Evolutionary conservation across 2,329 filamentous ascomycete species (phyloP), one percentile per base, ranked within the genome.

Genomic region (Microascus cirrosus): DNA sequence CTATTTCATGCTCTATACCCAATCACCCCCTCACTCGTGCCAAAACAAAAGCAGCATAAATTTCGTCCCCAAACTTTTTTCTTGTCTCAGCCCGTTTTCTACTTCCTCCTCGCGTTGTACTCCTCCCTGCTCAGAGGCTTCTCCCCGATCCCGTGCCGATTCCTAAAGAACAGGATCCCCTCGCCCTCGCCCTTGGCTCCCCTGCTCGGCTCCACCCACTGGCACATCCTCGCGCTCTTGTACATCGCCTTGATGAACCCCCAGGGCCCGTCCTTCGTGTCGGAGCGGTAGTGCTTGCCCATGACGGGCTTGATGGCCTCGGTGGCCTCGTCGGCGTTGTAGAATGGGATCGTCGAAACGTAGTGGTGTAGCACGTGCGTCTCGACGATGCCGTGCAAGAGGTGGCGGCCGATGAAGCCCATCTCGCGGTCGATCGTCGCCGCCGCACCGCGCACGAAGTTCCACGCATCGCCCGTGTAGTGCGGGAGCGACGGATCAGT

Each of bases 331-430:
- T 79, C 75, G 24, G 80, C 80, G 63, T 82, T 73, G 72, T 85
- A 85, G 68, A 62, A 62, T 62, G 93, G 93, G 64, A 97, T 97
- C 68, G 85, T 90, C 75, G 88, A 93, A 71, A 97, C 84, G 74
- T 96, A 97, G 82, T 97, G 93, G 80, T 97, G 93, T 61, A 96
- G 88, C 60, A 97, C 93, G 76, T 97, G 93, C 54, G 93, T 96
- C 80, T 96, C 93, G 72, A 96, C 87, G 73, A 97, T 96, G 67
- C 92, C 93, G 80, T 97, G 93, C 71, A 96, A 80, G 61, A 97
- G 81, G 65, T 87, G 81, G 66, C 91, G 90, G 60, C 93, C 93
- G 69, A 97, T 86, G 79, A 96, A 96, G 61, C 93, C 93, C 69
- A 96, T 95, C 73, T 97, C 93, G 67, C 93, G 92, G 70, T 97